Percentiles rank a stretch among this genome's conserved stretches.
Conservation (phyloP, 176 grass and related monocot genomes). For the Dactylis glomerata region DNA sequence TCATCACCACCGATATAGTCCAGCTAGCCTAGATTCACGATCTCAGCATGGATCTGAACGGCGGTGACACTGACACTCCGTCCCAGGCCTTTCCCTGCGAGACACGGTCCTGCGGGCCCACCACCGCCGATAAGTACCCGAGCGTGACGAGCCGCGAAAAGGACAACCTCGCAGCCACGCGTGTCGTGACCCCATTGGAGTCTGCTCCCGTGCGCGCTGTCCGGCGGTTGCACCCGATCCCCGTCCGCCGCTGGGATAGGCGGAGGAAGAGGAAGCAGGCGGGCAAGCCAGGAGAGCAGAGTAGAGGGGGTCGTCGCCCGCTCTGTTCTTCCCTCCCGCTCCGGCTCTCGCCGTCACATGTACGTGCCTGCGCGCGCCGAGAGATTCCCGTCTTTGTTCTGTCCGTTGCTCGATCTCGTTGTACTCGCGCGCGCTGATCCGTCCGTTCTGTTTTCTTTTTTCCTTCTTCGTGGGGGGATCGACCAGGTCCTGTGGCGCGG, state of each 20-base stretch:
- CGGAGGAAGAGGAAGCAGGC: not conserved
- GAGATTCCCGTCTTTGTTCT: not conserved
- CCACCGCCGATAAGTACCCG: constrained; percentile 16
- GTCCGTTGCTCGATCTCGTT: constrained; percentile 15
- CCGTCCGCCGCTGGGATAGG: not conserved
- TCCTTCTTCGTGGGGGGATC: not conserved
- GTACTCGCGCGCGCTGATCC: constrained; percentile 16
- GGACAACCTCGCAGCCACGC: not conserved
- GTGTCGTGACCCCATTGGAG: constrained; percentile 24
- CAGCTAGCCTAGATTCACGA: not conserved
- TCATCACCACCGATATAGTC: not conserved
- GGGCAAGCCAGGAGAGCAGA: not conserved
- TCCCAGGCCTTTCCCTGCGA: not conserved
- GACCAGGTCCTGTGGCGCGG: constrained; percentile 38
- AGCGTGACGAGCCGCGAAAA: not conserved
- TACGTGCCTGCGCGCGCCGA: not conserved
- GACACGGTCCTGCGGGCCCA: constrained; percentile 5
- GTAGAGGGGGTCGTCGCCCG: constrained; percentile 25
- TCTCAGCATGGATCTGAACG: not conserved
- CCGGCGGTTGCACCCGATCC: constrained; percentile 26
- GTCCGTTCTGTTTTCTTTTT: not conserved
- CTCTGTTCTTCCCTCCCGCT: not conserved
- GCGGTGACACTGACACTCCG: not conserved
- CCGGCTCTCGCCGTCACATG: constrained; percentile 42
- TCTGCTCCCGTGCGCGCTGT: not conserved